Conservation (phyloP, 2,329 filamentous ascomycete species). For the Colletotrichum somersetense region DNA sequence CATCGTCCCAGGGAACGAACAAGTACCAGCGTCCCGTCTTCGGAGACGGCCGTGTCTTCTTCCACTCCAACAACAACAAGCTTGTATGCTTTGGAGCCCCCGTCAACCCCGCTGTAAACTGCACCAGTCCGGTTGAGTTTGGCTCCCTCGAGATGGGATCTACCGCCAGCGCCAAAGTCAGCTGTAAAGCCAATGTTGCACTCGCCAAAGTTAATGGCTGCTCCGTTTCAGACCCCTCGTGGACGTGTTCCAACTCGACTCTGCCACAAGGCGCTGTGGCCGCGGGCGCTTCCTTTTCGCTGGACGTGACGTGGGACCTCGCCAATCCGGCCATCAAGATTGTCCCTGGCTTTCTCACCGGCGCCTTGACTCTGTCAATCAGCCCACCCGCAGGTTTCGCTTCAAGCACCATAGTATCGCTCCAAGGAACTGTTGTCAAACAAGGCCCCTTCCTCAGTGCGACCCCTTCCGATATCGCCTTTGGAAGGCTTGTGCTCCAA, state of each 20-base stretch:
- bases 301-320: slow-evolving; percentile 56
- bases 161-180: slow-evolving; percentile 48
- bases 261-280: slow-evolving; percentile 53
- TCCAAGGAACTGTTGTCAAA: slow-evolving; percentile 55
- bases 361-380: slow-evolving; percentile 54
- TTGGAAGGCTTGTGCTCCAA: slow-evolving; percentile 55
- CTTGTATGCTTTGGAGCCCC: slow-evolving; percentile 54
- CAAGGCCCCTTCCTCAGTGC: slow-evolving; percentile 52
- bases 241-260: slow-evolving; percentile 53
- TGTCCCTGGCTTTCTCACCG: slow-evolving; percentile 53
- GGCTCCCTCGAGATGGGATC: slow-evolving; percentile 52
- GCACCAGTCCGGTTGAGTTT: slow-evolving; percentile 55
- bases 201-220: slow-evolving; percentile 53
- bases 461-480: slow-evolving; percentile 53
- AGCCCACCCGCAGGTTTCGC: slow-evolving; percentile 53
- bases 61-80: slow-evolving; percentile 49
- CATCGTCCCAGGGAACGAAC: slow-evolving; percentile 53
- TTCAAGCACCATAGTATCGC: slow-evolving; percentile 52
- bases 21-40: slow-evolving; percentile 57
- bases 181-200: slow-evolving; percentile 54
- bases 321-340: slow-evolving; percentile 46
- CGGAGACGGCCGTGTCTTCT: slow-evolving; percentile 54
- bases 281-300: slow-evolving; percentile 53
- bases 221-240: slow-evolving; percentile 52
- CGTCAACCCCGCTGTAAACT: slow-evolving; percentile 56